These are phyloP conservation scores for Coniosporium apollinis DNA, from an alignment of 495 filamentous ascomycete species.

Conservation along the genomic window DNA sequence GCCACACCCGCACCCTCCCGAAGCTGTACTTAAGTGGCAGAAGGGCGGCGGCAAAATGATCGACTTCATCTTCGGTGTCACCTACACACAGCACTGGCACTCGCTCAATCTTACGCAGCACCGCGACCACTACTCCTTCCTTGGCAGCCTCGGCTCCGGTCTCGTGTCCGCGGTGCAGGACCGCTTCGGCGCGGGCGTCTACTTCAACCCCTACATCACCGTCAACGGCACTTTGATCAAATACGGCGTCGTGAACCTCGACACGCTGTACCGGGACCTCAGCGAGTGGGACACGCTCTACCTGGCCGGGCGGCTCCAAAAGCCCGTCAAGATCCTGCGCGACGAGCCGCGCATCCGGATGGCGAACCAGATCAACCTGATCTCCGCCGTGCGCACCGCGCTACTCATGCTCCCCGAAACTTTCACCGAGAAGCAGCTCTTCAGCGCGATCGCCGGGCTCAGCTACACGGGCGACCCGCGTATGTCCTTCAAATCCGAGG, in stretches of 20 bases:
- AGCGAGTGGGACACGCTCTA: conserved; percentile 84
- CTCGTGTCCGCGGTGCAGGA: conserved; percentile 74
- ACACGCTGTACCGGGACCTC: conserved; percentile 73
- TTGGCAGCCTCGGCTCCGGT: conserved; percentile 73
- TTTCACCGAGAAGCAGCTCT: conserved; percentile 80
- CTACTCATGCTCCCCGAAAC: conserved; percentile 64
- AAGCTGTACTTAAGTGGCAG: conserved; percentile 64
- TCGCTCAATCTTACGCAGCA: conserved; percentile 76
- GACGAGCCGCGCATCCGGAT: conserved; percentile 83
- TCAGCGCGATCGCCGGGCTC: conserved; percentile 75
- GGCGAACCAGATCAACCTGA: conserved; percentile 85
- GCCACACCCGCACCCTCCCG: conserved; percentile 59
- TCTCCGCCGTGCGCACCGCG: conserved; percentile 80
- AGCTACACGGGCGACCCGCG: conserved; percentile 89
- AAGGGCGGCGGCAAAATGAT: conserved; percentile 87
- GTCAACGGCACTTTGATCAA: conserved; percentile 96
- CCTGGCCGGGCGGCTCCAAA: conserved; percentile 84
- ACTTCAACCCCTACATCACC: conserved; percentile 91
- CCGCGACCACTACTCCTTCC: conserved; percentile 76
- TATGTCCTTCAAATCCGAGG: conserved; percentile 75
- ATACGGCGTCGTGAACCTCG: conserved; percentile 87
- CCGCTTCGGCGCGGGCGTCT: conserved; percentile 77
- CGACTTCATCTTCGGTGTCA: conserved; percentile 94
- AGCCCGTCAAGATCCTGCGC: conserved; percentile 92
- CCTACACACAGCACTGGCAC: conserved; percentile 94